A percentile compares a stretch with the other conserved stretches of the same genome.
Conservation (phyloP, 1,284 basidiomycete genomes). For the Cerioporus squamosus region DNA sequence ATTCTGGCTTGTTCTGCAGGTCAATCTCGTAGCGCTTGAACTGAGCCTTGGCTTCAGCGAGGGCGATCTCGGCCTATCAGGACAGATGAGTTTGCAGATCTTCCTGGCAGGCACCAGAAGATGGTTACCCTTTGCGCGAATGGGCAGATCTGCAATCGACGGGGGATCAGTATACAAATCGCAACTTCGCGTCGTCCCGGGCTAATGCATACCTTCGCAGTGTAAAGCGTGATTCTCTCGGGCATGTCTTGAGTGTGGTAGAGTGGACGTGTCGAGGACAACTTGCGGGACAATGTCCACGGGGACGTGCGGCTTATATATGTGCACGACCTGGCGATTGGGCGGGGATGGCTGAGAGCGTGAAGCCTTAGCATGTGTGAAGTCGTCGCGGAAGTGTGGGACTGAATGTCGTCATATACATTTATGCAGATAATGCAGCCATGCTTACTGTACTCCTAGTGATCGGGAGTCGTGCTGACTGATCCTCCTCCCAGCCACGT, state of each 20-base stretch:
- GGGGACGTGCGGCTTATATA: not conserved
- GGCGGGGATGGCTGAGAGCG: not conserved
- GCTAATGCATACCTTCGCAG: slow-evolving; percentile 17
- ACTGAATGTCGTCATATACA: not conserved
- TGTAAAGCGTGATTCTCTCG: slow-evolving; percentile 21
- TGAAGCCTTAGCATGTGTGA: not conserved
- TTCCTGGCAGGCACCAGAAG: not conserved
- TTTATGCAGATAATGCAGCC: too few relatives aligned
- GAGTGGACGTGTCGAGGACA: not conserved
- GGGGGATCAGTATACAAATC: not conserved
- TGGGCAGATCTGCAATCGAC: slow-evolving; percentile 17
- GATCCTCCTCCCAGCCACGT: too few relatives aligned
- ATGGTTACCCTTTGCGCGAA: slow-evolving; percentile 21
- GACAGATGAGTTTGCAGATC: not conserved
- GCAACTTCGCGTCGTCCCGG: too few relatives aligned
- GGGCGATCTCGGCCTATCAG: slow-evolving; percentile 8
- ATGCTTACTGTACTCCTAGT: too few relatives aligned
- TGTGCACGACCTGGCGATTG: too few relatives aligned
- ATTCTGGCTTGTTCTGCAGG: slow-evolving; percentile 40
- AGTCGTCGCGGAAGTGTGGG: not conserved
- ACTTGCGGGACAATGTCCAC: too few relatives aligned
- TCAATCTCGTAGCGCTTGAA: slow-evolving; percentile 27
- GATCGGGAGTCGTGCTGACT: too few relatives aligned
- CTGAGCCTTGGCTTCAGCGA: slow-evolving; percentile 24
- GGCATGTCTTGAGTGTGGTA: slow-evolving; percentile 8